Evolutionary conservation across 805 yeast species (phyloP), one percentile per base, ranked within the genome.

Genomic region (Debaryomyces maramus): DNA sequence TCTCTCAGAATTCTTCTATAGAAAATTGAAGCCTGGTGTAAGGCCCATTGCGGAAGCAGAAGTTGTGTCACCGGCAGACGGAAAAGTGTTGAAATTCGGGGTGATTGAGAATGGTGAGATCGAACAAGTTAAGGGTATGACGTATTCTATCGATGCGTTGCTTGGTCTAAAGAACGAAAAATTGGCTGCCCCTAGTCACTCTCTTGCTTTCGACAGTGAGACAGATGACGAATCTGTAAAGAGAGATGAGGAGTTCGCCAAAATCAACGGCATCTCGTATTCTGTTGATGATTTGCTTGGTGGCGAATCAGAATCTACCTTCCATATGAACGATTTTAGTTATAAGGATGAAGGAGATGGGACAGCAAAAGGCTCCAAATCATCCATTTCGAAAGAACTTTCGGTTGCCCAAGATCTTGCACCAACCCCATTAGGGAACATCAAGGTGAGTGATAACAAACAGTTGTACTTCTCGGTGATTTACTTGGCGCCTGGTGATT

Each of bases 401-500:
- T 56, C 72, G 43, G 61, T 69, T 45, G 70, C 74, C 33, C 59
- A 68, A 59, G 59, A 69, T 52, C 58, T 75, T 38, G 58, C 64
- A 6, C 66, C 71, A 5, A 49, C 62, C 27, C 55, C 63, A 18
- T 34, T 54, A 15, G 65, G 61, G 45, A 50, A 60, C 23, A 59
- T 70, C 16, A 52, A 60, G 16, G 42, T 47, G 6, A 54, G 61
- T 44, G 47, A 40, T 9, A 75, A 77, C 30, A 85, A 80, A 39
- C 77, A 80, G 50, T 69, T 93, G 41, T 91, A 75, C 55, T 93
- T 84, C 61, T 84, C 96, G 1, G 99, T 93, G 14, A 88, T 93
- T 14, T 93, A 93, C 59, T 72, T 93, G 39, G 97, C 98, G 0
- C 99, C 99, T 0, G 99, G 99, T 28, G 99, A 93, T 60, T 93